Evolutionary conservation across 2,329 filamentous ascomycete species (phyloP).

Genomic region (Beauveria bassiana): DNA sequence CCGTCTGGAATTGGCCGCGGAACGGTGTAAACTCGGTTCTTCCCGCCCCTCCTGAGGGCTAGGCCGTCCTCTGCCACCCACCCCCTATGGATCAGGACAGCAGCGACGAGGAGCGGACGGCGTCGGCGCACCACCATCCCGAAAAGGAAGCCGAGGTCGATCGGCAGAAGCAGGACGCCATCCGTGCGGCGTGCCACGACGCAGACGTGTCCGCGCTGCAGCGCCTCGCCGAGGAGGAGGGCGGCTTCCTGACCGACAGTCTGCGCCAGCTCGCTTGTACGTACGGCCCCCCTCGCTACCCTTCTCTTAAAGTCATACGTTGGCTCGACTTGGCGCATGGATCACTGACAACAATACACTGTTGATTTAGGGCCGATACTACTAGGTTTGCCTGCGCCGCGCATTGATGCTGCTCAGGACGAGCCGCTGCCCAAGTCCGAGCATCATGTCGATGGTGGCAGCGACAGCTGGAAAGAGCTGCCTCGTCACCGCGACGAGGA

Average conservation of each 20-base stretch:
- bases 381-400: constrained; percentile 3
- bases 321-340: background rate
- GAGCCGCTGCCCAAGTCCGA: constrained; percentile 12
- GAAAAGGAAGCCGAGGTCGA: background rate
- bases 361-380: constrained; percentile 12
- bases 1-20: background rate
- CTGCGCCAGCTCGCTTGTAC: constrained; percentile 72
- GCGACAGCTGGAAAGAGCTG: constrained; percentile 50
- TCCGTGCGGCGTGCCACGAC: constrained; percentile 50
- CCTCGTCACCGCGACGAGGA: constrained; percentile 78
- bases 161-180: constrained; percentile 26
- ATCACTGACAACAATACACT: background rate
- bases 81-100: background rate
- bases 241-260: constrained; percentile 60
- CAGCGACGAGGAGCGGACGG: background rate
- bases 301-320: background rate
- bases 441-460: constrained; percentile 14
- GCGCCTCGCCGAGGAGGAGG: constrained; percentile 51
- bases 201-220: constrained; percentile 50
- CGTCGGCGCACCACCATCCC: background rate
- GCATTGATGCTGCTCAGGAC: constrained; percentile 14
- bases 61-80: background rate
- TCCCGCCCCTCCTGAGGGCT: background rate
- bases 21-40: background rate
- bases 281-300: background rate